phyloP scores from a whole-genome alignment of 140 eudicot species.

The Oenanthe javanica region DNA sequence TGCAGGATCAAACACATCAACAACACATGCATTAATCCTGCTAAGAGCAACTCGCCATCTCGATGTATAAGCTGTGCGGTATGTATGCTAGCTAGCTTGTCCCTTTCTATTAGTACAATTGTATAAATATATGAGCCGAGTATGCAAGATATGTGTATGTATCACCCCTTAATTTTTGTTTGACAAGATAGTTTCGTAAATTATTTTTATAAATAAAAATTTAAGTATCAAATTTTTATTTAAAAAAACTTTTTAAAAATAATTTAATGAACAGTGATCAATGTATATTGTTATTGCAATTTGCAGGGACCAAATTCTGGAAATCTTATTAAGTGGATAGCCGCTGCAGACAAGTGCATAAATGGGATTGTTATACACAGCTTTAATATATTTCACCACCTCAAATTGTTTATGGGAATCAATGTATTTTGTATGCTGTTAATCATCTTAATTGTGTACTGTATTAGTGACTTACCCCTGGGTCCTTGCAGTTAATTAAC shows the following conservation, averaged over 20 bases:
- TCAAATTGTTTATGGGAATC: background rate
- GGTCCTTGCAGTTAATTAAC: background rate
- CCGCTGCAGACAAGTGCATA: background rate
- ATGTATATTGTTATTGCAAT: background rate
- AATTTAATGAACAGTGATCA: no score
- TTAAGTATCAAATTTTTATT: no score
- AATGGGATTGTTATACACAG: background rate
- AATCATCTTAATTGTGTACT: background rate
- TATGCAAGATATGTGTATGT: background rate
- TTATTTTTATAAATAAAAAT: no score
- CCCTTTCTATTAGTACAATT: background rate
- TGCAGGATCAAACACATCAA: constrained; percentile 15
- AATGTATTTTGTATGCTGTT: background rate
- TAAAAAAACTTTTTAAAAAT: no score
- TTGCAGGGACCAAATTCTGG: background rate
- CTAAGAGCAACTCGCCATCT: background rate
- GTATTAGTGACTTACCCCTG: background rate
- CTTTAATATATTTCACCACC: background rate
- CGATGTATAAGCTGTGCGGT: background rate
- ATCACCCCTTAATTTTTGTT: no score
- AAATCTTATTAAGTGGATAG: background rate
- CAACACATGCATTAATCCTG: constrained; percentile 10
- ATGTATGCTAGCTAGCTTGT: background rate
- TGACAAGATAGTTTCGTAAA: no score
- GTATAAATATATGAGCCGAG: background rate